phyloP scores from a whole-genome alignment of 2,329 filamentous ascomycete genomes.

The Thermoascus crustaceus region DNA sequence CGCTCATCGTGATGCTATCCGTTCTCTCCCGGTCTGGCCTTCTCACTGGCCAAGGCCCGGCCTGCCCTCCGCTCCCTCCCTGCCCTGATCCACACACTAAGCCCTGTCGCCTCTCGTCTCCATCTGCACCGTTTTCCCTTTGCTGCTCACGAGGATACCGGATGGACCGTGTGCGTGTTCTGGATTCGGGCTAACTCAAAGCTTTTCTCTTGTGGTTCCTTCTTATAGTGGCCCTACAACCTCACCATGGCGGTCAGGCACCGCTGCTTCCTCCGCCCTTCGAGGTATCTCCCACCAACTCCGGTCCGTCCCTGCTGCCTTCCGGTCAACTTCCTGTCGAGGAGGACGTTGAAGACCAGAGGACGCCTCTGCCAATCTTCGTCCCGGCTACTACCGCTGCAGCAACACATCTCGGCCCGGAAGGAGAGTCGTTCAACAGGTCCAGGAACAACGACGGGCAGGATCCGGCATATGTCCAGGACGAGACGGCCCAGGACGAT shows the following conservation, averaged over 20 bases:
- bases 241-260: constrained; percentile 18
- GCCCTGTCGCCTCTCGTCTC: not conserved
- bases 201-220: constrained; percentile 1
- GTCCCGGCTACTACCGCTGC: not conserved
- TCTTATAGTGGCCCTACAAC: constrained; percentile 16
- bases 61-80: not conserved
- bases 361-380: constrained; percentile 3
- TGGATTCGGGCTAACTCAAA: constrained; percentile 2
- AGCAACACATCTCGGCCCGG: not conserved
- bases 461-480: not conserved
- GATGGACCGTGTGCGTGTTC: constrained; percentile 2
- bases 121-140: not conserved
- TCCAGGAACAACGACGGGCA: not conserved
- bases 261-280: constrained; percentile 12
- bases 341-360: constrained; percentile 16
- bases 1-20: constrained; percentile 3
- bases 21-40: not conserved
- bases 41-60: not conserved
- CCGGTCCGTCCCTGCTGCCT: constrained; percentile 5
- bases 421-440: not conserved
- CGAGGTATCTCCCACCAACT: constrained; percentile 7
- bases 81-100: constrained; percentile 4
- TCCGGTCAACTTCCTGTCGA: constrained; percentile 5
- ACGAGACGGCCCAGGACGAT: not conserved
- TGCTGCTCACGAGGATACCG: constrained; percentile 1